Evolutionary conservation across 2,329 filamentous ascomycete genomes (phyloP).

Genomic region (Emericellopsis atlantica): DNA sequence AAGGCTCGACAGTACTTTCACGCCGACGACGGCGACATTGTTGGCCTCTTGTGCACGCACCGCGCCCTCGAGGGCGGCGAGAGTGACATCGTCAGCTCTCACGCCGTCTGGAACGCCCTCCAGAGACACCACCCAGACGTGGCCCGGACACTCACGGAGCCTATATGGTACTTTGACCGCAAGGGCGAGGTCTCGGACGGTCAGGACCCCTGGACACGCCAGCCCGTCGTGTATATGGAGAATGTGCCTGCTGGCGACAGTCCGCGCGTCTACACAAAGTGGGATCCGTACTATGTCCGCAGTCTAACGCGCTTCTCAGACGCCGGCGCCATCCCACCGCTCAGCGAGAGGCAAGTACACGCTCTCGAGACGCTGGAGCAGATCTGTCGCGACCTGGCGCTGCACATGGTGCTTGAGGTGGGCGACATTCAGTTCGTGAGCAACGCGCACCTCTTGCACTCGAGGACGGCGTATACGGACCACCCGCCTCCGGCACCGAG

Average conservation of each 20-base stretch:
- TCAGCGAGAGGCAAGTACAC: constrained; percentile 42
- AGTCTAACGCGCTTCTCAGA: constrained; percentile 64
- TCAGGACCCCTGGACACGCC: constrained; percentile 61
- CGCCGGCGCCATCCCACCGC: constrained; percentile 41
- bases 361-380: constrained; percentile 52
- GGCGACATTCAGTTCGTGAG: constrained; percentile 81
- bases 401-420: constrained; percentile 80
- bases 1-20: constrained; percentile 49
- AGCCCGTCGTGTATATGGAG: constrained; percentile 67
- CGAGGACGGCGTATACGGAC: constrained; percentile 61
- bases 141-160: constrained; percentile 58
- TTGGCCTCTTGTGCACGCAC: constrained; percentile 70
- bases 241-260: constrained; percentile 45
- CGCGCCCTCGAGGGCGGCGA: constrained; percentile 70
- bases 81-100: constrained; percentile 64
- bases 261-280: constrained; percentile 53
- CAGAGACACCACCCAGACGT: constrained; percentile 70
- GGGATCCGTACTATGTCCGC: constrained; percentile 80
- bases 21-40: constrained; percentile 69
- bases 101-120: constrained; percentile 71
- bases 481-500: constrained; percentile 15
- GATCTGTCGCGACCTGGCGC: constrained; percentile 55
- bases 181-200: constrained; percentile 71
- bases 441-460: constrained; percentile 71
- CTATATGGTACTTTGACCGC: constrained; percentile 85